Evolutionary conservation across 495 filamentous ascomycete species (phyloP), one percentile per base, ranked within the genome.

Genomic region (Lasiosphaeria ovina): DNA sequence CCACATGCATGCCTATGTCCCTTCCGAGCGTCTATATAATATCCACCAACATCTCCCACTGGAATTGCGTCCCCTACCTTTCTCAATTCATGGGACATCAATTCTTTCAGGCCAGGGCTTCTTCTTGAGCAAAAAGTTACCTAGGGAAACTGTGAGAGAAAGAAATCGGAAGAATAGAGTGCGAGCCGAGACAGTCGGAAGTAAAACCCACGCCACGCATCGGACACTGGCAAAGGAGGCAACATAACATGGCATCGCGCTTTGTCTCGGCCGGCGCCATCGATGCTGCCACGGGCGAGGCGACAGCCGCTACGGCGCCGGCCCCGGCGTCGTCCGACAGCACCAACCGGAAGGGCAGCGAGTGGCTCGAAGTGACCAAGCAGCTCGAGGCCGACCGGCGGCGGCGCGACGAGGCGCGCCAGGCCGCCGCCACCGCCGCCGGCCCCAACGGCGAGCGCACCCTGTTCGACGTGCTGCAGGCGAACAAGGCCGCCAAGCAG

Each of bases 401-500:
- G 50, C 77, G 79, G 59, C 79, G 80, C 44, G 86, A 88, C 62
- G 84, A 85, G 35, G 79, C 84, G 60, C 68, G 76, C 8, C 66
- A 66, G 47, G 55, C 68, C 40, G 71, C 79, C 45, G 79, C 79
- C 38, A 73, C 77, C 51, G 83, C 85, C 60, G 75, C 83, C 51
- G 81, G 75, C 24, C 24, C 24, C 24, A 24, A 11, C 12, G 65
- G 38, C 38, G 88, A 89, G 17, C 90, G 86, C 77, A 89, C 85
- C 52, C 79, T 98, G 42, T 98, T 79, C 71, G 94, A 97, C 51
- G 84, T 93, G 6, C 74, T 98, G 53, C 87, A 98, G 76, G 89
- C 88, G 57, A 98, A 98, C 71, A 98, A 98, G 85, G 92, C 89
- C 70, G 91, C 91, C 63, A 98, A 98, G 74, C 92, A 98, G 76